Base-by-base conservation (phyloP, 768 basidiomycete genomes). In the Sutorius australiensis region DNA sequence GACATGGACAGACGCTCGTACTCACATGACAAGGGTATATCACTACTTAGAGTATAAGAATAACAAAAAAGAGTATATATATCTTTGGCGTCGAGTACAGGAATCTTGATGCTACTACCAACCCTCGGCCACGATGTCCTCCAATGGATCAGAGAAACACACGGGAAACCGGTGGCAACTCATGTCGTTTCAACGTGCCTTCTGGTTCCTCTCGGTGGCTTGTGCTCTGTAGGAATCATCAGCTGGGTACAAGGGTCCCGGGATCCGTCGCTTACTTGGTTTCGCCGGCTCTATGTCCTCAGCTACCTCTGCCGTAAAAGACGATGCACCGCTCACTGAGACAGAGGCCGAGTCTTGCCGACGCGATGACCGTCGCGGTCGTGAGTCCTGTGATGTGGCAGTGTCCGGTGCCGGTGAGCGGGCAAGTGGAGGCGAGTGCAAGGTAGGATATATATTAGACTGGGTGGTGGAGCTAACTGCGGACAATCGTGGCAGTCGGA, bases 291-390 rank as follows among this genome's bases (percentile, higher is more conserved):
- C 68, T 32, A 57, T 33, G 3, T 71, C 68, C 44, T 69, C 68
- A 12, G 30, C 42, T 12, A 54, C 56, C 24, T 69, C 68, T 36
- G 68, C 52, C 10, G 68, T 66, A 41, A 56, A 69, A 39, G 68
- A 70, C 16, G 68, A 69, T 46, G 59, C 56, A 37, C 64, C 68
- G 40, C 68, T 69, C 39, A 70, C 68, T 31, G 68, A 69, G 34
- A 64, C 56, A 2, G 68, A 58, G 17, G 60, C 54, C 1, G 68
- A 71, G 17, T 66, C 70, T 46, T 53, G 64, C 43, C 68, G 60
- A 45, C 68, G 68, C 32, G 36, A 24, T 11, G 56, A 50, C 42
- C 68, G 66, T 47, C 70, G 68, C 28, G 60, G 57, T 37, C 70
- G 68, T 27, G 68, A 58, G 24, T 64, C 70, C 17, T 58, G 50